These are phyloP conservation scores for Geotrichum macrosporum DNA, from an alignment of 1,139 yeast species.

Conservation along the genomic window DNA sequence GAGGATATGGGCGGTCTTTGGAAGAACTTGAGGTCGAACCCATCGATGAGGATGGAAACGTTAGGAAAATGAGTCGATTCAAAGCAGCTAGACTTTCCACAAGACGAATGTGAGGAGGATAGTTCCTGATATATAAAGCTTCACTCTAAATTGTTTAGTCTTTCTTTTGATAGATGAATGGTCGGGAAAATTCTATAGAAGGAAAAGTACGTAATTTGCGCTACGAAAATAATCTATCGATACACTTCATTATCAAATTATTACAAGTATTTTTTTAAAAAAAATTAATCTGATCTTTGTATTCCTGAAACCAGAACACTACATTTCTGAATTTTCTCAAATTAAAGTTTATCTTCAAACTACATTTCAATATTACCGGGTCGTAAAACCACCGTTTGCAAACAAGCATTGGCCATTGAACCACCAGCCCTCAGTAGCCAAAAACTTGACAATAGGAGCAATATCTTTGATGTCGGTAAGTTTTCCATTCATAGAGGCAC, in stretches of 20 bases:
- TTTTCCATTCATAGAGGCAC: conserved; percentile 44
- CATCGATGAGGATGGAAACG: conserved; percentile 62
- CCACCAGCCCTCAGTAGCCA: conserved; percentile 65
- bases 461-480: conserved; percentile 58
- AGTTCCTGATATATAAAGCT: too few relatives aligned
- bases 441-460: conserved; percentile 57
- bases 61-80: conserved; percentile 60
- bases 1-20: conserved; percentile 48
- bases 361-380: conserved; percentile 32
- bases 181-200: too few relatives aligned
- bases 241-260: too few relatives aligned
- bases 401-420: conserved; percentile 65
- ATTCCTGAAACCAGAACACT: too few relatives aligned
- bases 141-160: too few relatives aligned
- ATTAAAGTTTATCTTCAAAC: too few relatives aligned
- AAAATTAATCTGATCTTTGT: too few relatives aligned
- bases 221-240: too few relatives aligned
- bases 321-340: too few relatives aligned
- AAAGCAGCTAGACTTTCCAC: conserved; percentile 47
- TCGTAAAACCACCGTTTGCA: conserved; percentile 64
- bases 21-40: conserved; percentile 62
- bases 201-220: too few relatives aligned
- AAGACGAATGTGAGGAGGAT: conserved; percentile 8
- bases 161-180: too few relatives aligned
- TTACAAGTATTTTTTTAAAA: too few relatives aligned